Base-by-base conservation (phyloP, 75 land plant species). In the Isoetes taiwanensis region DNA sequence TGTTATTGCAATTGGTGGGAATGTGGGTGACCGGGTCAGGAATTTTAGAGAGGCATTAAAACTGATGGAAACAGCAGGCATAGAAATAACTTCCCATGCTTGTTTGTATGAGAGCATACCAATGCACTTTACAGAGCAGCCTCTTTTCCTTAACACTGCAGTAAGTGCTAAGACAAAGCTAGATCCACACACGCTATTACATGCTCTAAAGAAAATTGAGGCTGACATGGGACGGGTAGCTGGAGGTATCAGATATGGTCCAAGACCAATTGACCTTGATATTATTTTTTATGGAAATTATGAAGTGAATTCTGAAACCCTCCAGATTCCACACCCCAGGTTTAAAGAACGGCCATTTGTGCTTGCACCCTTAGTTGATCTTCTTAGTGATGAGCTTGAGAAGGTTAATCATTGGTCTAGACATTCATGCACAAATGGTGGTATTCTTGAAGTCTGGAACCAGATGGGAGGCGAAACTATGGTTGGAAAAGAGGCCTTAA, bases 271-370 rank as follows among this genome's bases (percentile, higher is more conserved):
- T 34, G 97, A 90, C 65, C 64, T 90, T 62, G 97, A 90, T 59
- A 86, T 90, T 19, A 42, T 90, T 31, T 90, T 90, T 43, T 90
- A 86, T 66, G 95, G 94, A 6, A 75, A 72, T 33, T 54, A 20
- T 31, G 76, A 43, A 12, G 39, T 90, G 21, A 10, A 54, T 14
- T 80, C 95, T 16, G 97, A 83, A 11, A 55, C 17, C 42, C 86
- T 90, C 19, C 71, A 56, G 28, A 54, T 90, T 20, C 97, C 97
- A 32, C 97, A 90, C 58, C 75, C 80, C 28, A 64, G 76, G 43
- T 72, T 90, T 41, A 76, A 76, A 69, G 94, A 86, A 68, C 75
- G 97, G 40, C 80, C 97, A 5, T 90, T 90, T 74, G 97, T 90
- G 3, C 21, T 90, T 46, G 97, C 94, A 27, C 97, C 97, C 14